A percentile compares a stretch with the other conserved stretches of the same genome.
These are phyloP conservation scores for Euphorbia celastroides DNA, from an alignment of 441 rosid species.

Conservation along the genomic window DNA sequence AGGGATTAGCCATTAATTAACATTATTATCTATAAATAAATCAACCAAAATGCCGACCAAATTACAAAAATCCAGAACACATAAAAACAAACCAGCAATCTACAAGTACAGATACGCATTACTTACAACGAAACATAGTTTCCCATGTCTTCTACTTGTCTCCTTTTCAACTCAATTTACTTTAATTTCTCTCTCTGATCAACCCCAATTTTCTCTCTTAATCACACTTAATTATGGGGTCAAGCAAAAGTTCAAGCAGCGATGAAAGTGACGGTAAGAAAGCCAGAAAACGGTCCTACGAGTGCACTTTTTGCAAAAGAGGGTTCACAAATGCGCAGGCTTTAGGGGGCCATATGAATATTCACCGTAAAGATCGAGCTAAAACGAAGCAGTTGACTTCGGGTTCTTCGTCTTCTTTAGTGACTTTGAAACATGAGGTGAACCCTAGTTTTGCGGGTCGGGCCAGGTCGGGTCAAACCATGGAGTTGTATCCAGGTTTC, in stretches of 20 bases:
- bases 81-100: slow-evolving; percentile 31
- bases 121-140: too few species aligned
- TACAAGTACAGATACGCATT: slow-evolving; percentile 15
- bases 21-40: neutral
- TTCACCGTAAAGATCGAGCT: slow-evolving; percentile 32
- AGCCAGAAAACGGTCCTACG: slow-evolving; percentile 39
- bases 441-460: slow-evolving; percentile 20
- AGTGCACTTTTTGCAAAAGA: slow-evolving; percentile 64
- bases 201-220: neutral
- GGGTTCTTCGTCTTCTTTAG: slow-evolving; percentile 5
- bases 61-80: slow-evolving; percentile 18
- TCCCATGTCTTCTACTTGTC: slow-evolving; percentile 30
- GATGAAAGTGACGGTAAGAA: slow-evolving; percentile 24
- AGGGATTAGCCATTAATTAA: too few species aligned
- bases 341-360: slow-evolving; percentile 54
- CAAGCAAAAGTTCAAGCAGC: slow-evolving; percentile 16
- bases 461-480: slow-evolving; percentile 16
- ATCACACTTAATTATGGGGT: slow-evolving; percentile 18
- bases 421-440: too few species aligned
- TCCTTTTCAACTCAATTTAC: slow-evolving; percentile 2
- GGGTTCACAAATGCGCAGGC: slow-evolving; percentile 91
- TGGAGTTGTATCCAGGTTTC: slow-evolving; percentile 15
- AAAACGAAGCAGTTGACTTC: slow-evolving; percentile 27
- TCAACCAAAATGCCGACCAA: slow-evolving; percentile 30
- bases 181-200: too few species aligned